These are phyloP conservation scores for Ophiostoma quercus DNA, from an alignment of 2,329 filamentous ascomycete species.

Conservation along the genomic window DNA sequence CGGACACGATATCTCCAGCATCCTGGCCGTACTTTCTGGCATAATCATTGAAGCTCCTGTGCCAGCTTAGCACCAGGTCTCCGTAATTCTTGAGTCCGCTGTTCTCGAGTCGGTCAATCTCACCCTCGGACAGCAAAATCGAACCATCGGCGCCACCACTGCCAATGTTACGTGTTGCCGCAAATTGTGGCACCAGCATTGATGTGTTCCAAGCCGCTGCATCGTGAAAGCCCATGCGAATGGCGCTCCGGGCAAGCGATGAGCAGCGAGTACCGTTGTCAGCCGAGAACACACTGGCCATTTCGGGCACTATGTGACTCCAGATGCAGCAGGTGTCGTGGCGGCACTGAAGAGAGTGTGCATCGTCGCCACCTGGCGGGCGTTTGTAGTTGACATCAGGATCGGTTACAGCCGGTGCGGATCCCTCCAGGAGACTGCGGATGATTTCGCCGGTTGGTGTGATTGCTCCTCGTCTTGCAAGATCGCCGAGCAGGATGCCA, in stretches of 20 bases:
- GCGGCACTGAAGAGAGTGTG: constrained; percentile 30
- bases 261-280: constrained; percentile 25
- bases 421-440: constrained; percentile 35
- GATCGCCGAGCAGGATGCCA: constrained; percentile 37
- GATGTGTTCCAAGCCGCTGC: constrained; percentile 39
- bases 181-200: not conserved
- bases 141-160: constrained; percentile 43
- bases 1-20: constrained; percentile 34
- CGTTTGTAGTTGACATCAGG: constrained; percentile 28
- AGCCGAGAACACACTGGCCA: constrained; percentile 35
- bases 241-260: constrained; percentile 39
- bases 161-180: not conserved
- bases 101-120: constrained; percentile 40
- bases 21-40: not conserved
- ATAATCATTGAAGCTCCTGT: constrained; percentile 35
- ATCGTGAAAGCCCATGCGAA: constrained; percentile 46
- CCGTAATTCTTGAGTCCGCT: constrained; percentile 43
- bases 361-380: constrained; percentile 28
- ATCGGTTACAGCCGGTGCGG: constrained; percentile 26
- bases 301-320: constrained; percentile 37
- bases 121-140: constrained; percentile 38
- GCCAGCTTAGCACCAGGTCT: constrained; percentile 36
- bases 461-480: constrained; percentile 34
- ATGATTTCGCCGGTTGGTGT: constrained; percentile 37
- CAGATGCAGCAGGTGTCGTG: constrained; percentile 37